phyloP scores from a whole-genome alignment of 257 asterid species.

The Coffea canephora region DNA sequence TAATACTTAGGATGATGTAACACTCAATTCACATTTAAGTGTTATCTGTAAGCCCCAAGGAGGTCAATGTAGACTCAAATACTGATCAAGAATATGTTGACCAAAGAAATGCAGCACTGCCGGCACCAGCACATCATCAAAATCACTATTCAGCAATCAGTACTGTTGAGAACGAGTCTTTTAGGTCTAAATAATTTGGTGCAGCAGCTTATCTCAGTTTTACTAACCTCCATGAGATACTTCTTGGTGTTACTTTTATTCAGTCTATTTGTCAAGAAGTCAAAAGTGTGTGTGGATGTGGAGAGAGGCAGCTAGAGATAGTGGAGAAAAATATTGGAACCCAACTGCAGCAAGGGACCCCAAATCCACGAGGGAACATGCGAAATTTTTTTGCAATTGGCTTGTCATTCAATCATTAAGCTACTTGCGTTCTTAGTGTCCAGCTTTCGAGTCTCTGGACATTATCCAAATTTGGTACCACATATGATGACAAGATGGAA shows the following conservation, averaged over 20 bases:
- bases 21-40: constrained; percentile 14
- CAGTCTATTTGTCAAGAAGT: not conserved
- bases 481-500: not conserved
- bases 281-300: not conserved
- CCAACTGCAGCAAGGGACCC: not conserved
- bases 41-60: not conserved
- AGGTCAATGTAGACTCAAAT: constrained; percentile 16
- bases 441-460: not conserved
- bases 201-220: constrained; percentile 9
- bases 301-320: not conserved
- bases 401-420: constrained; percentile 4
- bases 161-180: not conserved
- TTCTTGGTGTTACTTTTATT: not conserved
- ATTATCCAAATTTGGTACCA: not conserved
- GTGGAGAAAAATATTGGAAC: not conserved
- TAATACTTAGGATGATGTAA: constrained; percentile 3
- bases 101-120: constrained; percentile 2
- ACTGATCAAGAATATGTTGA: not conserved
- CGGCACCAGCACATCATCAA: not conserved
- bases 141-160: not conserved
- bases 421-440: not conserved
- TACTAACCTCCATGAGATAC: not conserved
- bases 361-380: not conserved
- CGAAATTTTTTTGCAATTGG: not conserved
- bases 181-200: constrained; percentile 4